Evolutionary conservation across 257 asterid species (phyloP), one percentile per base, ranked within the genome.

Genomic region (Rubia yunnanensis): DNA sequence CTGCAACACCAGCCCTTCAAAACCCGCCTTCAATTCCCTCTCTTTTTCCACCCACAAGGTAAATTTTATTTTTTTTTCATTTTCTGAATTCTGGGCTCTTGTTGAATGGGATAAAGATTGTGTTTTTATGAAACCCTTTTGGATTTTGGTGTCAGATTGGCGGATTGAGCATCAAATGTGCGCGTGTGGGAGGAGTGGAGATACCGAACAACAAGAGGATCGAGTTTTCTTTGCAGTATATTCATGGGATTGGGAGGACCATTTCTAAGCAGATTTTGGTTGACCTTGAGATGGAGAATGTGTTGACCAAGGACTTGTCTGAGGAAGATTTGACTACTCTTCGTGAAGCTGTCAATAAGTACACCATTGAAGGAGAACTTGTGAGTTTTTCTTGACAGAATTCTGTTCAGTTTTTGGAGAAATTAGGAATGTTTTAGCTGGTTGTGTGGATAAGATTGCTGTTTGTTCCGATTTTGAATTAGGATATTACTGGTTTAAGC

Each of bases 101-200:
- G 57, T 50, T 44, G 22, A 44, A 22, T 15, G 4, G 18, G 14
- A 38, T 32, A 23, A 60, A 64, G 63, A 38, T 23, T 13, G 30
- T 52, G 46, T 55, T 49, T 60, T 64, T 44, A 1, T 9, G 30
- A 4, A 6, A 14, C 50, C 50, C n/a, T 44, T 27, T 15, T 35
- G 55, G 10, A 4, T 60, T 68, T 15, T 38, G 26, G 27, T 46
- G 26, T 65, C 36, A 92, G 98, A 50, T 82, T 77, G 97, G 95
- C 61, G 86, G 94, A 34, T 71, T 92, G 82, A 81, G 77, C 70
- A 80, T 92, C 61, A 86, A 65, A 75, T 92, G 95, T 70, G 99
- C 91, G 57, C 99, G 99, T 83, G 97, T 92, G 60, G 99, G 99
- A 61, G 99, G 96, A 34, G 97, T 92, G 34, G 99, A 92, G 82